phyloP scores from a whole-genome alignment of 1,284 basidiomycete species.

The Ceratobasidium sp. region DNA sequence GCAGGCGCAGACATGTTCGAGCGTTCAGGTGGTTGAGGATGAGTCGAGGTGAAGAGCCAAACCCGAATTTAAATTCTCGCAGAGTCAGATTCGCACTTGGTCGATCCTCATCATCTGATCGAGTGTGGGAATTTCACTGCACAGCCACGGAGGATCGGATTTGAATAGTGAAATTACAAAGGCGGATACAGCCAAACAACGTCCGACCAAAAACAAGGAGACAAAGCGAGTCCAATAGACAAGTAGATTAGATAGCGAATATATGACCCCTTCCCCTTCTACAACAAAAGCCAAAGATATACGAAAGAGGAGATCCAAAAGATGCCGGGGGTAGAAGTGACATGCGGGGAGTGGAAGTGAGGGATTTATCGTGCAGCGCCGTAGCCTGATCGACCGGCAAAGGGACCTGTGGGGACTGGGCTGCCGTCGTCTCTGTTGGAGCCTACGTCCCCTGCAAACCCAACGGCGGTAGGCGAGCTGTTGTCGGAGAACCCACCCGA shows the following conservation, averaged over 20 bases:
- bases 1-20: constrained; percentile 44
- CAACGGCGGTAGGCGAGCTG: constrained; percentile 33
- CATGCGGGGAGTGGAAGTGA: too few relatives aligned
- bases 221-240: constrained; percentile 19
- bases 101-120: constrained; percentile 37
- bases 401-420: constrained; percentile 25
- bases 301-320: too few relatives aligned
- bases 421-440: constrained; percentile 32
- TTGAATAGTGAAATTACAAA: constrained; percentile 29
- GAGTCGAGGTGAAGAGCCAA: constrained; percentile 9
- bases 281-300: not conserved
- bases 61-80: constrained; percentile 40
- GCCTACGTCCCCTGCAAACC: constrained; percentile 31
- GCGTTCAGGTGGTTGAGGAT: constrained; percentile 18
- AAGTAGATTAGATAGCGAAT: not conserved
- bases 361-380: constrained; percentile 1
- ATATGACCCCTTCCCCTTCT: too few relatives aligned
- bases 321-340: too few relatives aligned
- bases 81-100: not conserved
- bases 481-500: constrained; percentile 23
- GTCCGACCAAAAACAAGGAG: constrained; percentile 20
- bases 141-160: constrained; percentile 7
- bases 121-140: constrained; percentile 20
- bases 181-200: constrained; percentile 36
- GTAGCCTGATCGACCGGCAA: constrained; percentile 35